Conservation (phyloP, 140 eudicot genomes). For the Oenanthe javanica region DNA sequence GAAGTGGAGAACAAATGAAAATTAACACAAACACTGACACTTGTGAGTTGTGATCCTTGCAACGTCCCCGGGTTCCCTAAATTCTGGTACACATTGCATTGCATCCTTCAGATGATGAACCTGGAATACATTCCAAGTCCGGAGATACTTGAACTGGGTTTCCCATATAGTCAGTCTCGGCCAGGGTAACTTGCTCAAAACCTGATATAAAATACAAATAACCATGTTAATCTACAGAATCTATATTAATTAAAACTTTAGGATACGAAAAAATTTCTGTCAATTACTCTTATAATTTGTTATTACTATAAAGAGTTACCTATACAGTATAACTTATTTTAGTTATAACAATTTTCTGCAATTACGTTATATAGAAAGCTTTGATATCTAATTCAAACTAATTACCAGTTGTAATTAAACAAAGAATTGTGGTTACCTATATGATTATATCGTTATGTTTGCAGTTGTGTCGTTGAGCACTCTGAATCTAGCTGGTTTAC, state of each 20-base stretch:
- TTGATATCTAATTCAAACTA: not conserved
- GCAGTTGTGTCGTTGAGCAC: slow-evolving; percentile 41
- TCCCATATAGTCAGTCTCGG: not conserved
- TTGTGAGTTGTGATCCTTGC: too few relatives aligned
- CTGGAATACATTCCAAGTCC: not conserved
- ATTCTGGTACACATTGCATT: too few relatives aligned
- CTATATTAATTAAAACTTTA: not conserved
- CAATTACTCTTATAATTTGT: not conserved
- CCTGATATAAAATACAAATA: not conserved
- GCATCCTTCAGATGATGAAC: too few relatives aligned
- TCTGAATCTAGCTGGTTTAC: slow-evolving; percentile 38
- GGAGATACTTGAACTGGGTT: not conserved
- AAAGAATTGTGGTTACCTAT: not conserved
- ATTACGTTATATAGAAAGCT: not conserved
- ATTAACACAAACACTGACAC: not conserved
- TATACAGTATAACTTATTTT: too few relatives aligned
- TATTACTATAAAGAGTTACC: not conserved
- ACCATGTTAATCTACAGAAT: not conserved
- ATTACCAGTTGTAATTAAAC: not conserved
- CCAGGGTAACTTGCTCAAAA: not conserved
- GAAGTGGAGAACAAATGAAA: too few relatives aligned
- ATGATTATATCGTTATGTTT: not conserved
- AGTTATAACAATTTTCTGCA: too few relatives aligned
- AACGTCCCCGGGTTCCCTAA: too few relatives aligned
- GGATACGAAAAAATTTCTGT: not conserved